Evolutionary conservation across 192 early-diverging fungal species (phyloP), one percentile per base, ranked within the genome.

Genomic region (Lunasporangiospora selenospora): DNA sequence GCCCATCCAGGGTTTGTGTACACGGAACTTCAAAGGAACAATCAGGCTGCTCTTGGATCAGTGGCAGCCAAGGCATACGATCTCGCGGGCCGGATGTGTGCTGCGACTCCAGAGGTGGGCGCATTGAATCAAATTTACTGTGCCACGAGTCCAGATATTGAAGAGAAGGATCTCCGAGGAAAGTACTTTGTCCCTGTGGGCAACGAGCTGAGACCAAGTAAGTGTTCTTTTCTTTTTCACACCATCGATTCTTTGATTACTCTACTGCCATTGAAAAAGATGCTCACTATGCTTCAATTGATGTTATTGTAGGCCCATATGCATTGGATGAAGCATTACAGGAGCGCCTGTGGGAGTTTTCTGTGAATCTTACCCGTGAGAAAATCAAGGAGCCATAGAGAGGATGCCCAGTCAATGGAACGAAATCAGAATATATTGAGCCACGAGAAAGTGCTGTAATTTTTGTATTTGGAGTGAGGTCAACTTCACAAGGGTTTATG

Each of bases 1-100:
- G 38, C 76, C 10, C 85, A 88, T 49, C 86, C 86, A 13, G 85
- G 83, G 12, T 65, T 79, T 39, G 83, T 87, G 15, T 53, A 76
- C 37, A 87, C 83, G 2, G 79, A 87, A 16, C 39, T 87, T 27
- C 44, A 30, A 8, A 49, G 78, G 39, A 70, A 67, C 27, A 62
- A 64, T 24, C 34, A 53, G 53, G 49, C 44, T 31, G 48, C 43
- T 5, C 24, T 61, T 46, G 62, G 62, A 0, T 31, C 39, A 4
- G n/a, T 67, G 1, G 76, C 58, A 3, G 58, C 46, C 4, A 39
- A 36, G 2, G 11, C 16, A 6, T 62, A 75, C 23, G 66, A 69
- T 18, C 11, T 73, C 10, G 67, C 57, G 4, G 69, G 69, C 15
- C 51, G 53, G 55, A 52, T 73, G 53, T 54, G 78, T 45, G 59